Percentiles rank a stretch among this genome's conserved stretches.
phyloP scores from a whole-genome alignment of 148 eudicot species.

The Polygonum aviculare region DNA sequence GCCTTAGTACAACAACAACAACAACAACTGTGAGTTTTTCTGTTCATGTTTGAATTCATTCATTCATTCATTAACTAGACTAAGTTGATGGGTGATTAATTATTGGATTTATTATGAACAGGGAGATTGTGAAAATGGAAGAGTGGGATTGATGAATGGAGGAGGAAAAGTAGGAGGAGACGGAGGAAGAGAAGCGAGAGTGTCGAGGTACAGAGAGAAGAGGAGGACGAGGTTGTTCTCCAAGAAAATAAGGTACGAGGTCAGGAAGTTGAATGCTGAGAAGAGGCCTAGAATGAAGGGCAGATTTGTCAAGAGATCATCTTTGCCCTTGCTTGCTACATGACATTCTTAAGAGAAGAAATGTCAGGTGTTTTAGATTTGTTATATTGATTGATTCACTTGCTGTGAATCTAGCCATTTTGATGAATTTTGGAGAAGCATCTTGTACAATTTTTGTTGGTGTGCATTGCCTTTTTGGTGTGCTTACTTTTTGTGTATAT shows the following conservation, averaged over 20 bases:
- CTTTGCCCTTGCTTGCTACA: constrained; percentile 14
- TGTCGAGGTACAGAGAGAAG: constrained; percentile 80
- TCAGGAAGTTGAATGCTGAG: constrained; percentile 87
- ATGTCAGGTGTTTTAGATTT: background rate
- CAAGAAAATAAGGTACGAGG: constrained; percentile 95
- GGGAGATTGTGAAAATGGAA: constrained; percentile 35
- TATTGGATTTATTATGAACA: constrained; percentile 13
- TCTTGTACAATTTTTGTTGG: background rate
- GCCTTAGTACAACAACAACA: constrained; percentile 10
- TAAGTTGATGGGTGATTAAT: background rate
- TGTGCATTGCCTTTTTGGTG: background rate
- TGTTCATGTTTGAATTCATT: too few species aligned
- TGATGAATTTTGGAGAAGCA: background rate
- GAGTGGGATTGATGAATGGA: background rate
- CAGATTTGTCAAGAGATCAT: constrained; percentile 76
- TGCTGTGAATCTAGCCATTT: background rate
- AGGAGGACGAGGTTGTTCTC: constrained; percentile 84
- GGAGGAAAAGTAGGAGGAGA: constrained; percentile 17
- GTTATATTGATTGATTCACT: background rate
- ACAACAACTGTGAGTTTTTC: too few species aligned
- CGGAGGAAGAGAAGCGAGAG: constrained; percentile 81
- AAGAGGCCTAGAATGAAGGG: constrained; percentile 98
- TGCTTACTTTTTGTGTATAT: background rate
- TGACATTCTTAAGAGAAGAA: background rate
- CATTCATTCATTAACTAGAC: background rate